A percentile compares a stretch with the other conserved stretches of the same genome.
These are phyloP conservation scores for Pinus taeda DNA, from an alignment of 75 land plant genomes.

Conservation along the genomic window DNA sequence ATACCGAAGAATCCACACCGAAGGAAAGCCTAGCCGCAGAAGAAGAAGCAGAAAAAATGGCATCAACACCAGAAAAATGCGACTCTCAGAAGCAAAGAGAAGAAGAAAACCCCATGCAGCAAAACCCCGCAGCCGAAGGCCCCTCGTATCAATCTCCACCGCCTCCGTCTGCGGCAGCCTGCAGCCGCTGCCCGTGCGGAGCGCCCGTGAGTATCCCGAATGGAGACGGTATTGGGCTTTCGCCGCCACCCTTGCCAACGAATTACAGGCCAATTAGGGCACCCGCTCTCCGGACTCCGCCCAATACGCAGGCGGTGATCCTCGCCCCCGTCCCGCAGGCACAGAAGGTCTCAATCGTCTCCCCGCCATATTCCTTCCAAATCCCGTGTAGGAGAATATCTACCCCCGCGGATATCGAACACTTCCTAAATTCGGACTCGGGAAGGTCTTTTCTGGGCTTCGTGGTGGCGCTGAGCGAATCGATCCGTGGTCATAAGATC, in stretches of 20 bases:
- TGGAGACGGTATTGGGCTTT: no score
- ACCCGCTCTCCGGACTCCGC: slow-evolving; percentile 50
- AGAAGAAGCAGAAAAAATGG: no score
- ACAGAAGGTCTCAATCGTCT: slow-evolving; percentile 33
- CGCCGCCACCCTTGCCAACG: slow-evolving; percentile 28
- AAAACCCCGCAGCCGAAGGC: no score
- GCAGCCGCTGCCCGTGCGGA: no score
- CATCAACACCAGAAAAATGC: no score
- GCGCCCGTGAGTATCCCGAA: no score
- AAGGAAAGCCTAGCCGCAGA: no score
- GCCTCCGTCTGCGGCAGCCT: no score
- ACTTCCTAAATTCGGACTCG: slow-evolving; percentile 52
- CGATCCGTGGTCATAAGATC: slow-evolving; percentile 75
- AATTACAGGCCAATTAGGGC: slow-evolving; percentile 55
- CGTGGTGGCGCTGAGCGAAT: slow-evolving; percentile 70
- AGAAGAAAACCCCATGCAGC: no score
- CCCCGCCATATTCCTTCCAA: slow-evolving; percentile 60
- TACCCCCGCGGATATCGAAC: slow-evolving; percentile 51
- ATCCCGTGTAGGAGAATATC: slow-evolving; percentile 60
- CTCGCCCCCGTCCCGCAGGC: slow-evolving; percentile 89
- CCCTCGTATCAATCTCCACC: no score
- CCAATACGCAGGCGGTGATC: slow-evolving; percentile 39
- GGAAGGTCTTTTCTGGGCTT: slow-evolving; percentile 82
- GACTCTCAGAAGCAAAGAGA: no score
- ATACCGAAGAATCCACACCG: no score